Percentiles rank a stretch among this genome's conserved stretches.
Conservation (phyloP, 2,329 filamentous ascomycete genomes). For the Seiridium cupressi region DNA sequence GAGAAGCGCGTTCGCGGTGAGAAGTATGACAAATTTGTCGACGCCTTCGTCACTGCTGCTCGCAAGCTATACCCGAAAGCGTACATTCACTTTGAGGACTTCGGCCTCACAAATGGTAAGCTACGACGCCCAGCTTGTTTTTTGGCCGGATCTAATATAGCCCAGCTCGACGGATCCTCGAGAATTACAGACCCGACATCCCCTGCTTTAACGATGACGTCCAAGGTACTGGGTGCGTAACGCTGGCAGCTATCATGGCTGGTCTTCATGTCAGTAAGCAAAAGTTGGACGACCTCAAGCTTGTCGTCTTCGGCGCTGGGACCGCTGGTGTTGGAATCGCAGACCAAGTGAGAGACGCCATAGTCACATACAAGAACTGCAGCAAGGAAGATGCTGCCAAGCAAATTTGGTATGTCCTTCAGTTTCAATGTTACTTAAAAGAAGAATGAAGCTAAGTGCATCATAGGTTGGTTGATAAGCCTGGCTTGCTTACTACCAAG, state of each 20-base stretch:
- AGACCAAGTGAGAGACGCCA: slow-evolving; percentile 79
- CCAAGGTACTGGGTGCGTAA: slow-evolving; percentile 85
- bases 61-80: slow-evolving; percentile 72
- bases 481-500: slow-evolving; percentile 68
- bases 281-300: slow-evolving; percentile 64
- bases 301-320: slow-evolving; percentile 78
- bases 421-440: background rate
- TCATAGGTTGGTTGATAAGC: slow-evolving; percentile 76
- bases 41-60: slow-evolving; percentile 68
- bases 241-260: slow-evolving; percentile 77
- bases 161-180: slow-evolving; percentile 68
- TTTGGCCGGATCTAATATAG: background rate
- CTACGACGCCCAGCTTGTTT: background rate
- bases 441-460: slow-evolving; percentile 4
- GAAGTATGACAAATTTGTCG: slow-evolving; percentile 74
- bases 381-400: slow-evolving; percentile 71
- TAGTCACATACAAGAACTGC: slow-evolving; percentile 65
- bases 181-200: slow-evolving; percentile 70
- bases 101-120: slow-evolving; percentile 70
- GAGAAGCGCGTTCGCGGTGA: slow-evolving; percentile 66
- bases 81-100: slow-evolving; percentile 89
- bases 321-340: slow-evolving; percentile 84
- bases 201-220: slow-evolving; percentile 92
- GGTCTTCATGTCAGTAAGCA: slow-evolving; percentile 68
- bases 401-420: slow-evolving; percentile 67